Percentiles rank a stretch among this genome's conserved stretches.
Evolutionary conservation across 768 basidiomycete genomes (phyloP).

Genomic region (Tulasnella sp.): DNA sequence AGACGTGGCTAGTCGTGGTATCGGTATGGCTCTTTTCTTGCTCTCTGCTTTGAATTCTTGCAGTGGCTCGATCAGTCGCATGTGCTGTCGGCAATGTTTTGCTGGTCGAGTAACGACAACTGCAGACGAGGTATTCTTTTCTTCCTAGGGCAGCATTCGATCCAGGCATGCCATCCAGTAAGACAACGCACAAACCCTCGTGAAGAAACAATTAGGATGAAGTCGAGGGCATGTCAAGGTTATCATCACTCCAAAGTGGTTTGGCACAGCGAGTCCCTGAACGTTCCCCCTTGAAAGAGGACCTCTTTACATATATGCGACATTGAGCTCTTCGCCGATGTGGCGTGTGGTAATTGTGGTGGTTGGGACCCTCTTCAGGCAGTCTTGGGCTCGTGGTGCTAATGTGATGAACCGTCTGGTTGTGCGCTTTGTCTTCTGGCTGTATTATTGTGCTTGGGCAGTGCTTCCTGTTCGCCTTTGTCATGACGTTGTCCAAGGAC

Average conservation of each 20-base stretch:
- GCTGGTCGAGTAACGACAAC: background rate
- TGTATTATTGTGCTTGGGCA: background rate
- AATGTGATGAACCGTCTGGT: slow-evolving; percentile 3
- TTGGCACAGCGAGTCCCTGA: no score
- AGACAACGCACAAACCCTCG: background rate
- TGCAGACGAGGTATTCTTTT: slow-evolving; percentile 3
- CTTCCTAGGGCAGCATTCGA: background rate
- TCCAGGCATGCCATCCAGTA: background rate
- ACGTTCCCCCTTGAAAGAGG: no score
- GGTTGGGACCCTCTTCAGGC: background rate
- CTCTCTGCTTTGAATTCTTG: slow-evolving; percentile 16
- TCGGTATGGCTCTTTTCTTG: slow-evolving; percentile 69
- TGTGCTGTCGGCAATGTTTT: background rate
- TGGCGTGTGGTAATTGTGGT: background rate
- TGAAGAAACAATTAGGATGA: no score
- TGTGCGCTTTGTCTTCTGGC: background rate
- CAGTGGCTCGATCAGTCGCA: slow-evolving; percentile 6
- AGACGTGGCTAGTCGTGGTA: slow-evolving; percentile 97
- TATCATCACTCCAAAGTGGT: no score
- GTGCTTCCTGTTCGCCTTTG: slow-evolving; percentile 23
- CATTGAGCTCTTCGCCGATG: background rate
- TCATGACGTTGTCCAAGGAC: slow-evolving; percentile 16
- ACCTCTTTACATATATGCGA: no score
- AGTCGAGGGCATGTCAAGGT: no score
- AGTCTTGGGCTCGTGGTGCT: slow-evolving; percentile 1